phyloP scores from a whole-genome alignment of 2,329 filamentous ascomycete species.

The Penicillium janthinellum region DNA sequence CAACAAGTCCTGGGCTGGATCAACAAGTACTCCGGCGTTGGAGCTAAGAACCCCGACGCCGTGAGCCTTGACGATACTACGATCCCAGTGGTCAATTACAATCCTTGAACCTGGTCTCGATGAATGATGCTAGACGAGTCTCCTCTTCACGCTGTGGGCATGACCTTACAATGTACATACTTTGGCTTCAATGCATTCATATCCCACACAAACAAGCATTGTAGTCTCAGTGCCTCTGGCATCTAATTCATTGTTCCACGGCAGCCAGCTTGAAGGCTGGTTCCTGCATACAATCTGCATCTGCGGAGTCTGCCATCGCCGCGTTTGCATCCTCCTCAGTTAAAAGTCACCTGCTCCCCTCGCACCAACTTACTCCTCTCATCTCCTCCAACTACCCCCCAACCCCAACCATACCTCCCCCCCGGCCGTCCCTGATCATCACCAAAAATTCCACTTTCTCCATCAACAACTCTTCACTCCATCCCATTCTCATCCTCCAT shows the following conservation, averaged over 20 bases:
- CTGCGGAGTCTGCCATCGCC: neutral
- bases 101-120: constrained; percentile 14
- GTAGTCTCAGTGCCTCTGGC: neutral
- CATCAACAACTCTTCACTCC: neutral
- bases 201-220: neutral
- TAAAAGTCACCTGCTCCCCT: neutral
- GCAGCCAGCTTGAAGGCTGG: neutral
- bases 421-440: neutral
- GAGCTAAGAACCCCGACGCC: constrained; percentile 30
- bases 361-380: neutral
- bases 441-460: neutral
- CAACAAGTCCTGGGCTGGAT: constrained; percentile 76
- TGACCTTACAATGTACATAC: neutral
- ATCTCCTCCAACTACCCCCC: neutral
- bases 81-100: constrained; percentile 36
- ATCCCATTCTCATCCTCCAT: neutral
- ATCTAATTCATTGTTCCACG: neutral
- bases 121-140: neutral
- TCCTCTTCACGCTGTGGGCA: neutral
- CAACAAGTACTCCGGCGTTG: constrained; percentile 52
- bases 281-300: neutral
- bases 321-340: neutral
- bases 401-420: neutral
- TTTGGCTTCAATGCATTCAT: neutral
- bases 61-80: constrained; percentile 38